Evolutionary conservation across 169 alveolate species (phyloP).

Genomic region (Ichthyophthirius multifiliis): DNA sequence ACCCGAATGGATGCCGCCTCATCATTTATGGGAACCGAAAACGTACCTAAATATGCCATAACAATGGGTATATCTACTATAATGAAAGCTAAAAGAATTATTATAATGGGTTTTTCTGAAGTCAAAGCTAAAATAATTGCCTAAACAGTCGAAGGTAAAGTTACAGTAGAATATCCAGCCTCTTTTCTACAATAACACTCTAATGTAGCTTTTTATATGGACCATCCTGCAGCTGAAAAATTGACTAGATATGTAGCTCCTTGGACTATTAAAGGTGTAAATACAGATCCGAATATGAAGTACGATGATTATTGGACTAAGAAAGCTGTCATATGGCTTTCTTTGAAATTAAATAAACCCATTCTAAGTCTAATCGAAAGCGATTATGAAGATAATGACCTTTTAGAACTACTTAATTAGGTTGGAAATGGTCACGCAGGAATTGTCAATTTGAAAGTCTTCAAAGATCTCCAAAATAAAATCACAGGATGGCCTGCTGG

Average conservation of each 20-base stretch:
- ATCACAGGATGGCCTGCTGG: conserved; percentile 60
- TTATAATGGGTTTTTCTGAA: conserved; percentile 53
- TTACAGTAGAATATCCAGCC: conserved; percentile 38
- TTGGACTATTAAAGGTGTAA: conserved; percentile 36
- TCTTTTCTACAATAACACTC: conserved; percentile 32
- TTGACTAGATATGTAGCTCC: conserved; percentile 38
- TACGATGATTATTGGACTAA: conserved; percentile 19
- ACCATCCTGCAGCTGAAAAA: conserved; percentile 35
- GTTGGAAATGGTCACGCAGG: conserved; percentile 38
- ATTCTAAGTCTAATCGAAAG: conserved; percentile 33
- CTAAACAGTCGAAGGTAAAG: conserved; percentile 20
- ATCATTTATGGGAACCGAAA: conserved; percentile 49
- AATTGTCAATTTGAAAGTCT: conserved; percentile 30
- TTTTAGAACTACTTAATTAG: conserved; percentile 25
- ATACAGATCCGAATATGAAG: conserved; percentile 20
- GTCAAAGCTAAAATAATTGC: conserved; percentile 43
- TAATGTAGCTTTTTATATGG: conserved; percentile 18
- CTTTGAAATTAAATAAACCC: conserved; percentile 29
- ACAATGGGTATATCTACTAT: conserved; percentile 72
- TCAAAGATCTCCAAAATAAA: background rate
- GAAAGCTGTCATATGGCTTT: conserved; percentile 50
- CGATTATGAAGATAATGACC: conserved; percentile 45
- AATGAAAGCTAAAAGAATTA: conserved; percentile 45
- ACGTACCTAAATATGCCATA: conserved; percentile 70
- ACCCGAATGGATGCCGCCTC: conserved; percentile 67